A percentile compares a stretch with the other conserved stretches of the same genome.
phyloP scores from a whole-genome alignment of 208 protist genomes.

The Trypanosoma theileri region DNA sequence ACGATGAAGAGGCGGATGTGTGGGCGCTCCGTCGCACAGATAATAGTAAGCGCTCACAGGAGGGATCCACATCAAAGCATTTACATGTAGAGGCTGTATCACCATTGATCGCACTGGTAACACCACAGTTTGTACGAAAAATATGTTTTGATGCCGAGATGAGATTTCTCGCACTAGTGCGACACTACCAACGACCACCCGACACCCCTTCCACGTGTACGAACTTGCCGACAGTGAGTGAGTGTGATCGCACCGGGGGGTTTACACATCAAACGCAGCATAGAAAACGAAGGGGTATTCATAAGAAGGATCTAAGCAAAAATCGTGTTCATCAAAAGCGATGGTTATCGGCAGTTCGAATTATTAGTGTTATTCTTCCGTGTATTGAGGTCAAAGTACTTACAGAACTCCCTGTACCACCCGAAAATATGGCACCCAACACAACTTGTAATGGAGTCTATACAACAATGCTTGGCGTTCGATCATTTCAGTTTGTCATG shows the following conservation, averaged over 20 bases:
- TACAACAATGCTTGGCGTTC: slow-evolving; percentile 48
- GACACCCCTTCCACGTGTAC: too few relatives aligned
- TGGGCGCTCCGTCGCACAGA: slow-evolving; percentile 64
- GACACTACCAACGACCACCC: slow-evolving; percentile 12
- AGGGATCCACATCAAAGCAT: slow-evolving; percentile 74
- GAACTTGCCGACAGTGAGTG: too few relatives aligned
- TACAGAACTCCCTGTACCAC: slow-evolving; percentile 48
- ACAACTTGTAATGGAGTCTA: slow-evolving; percentile 52
- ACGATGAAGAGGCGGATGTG: slow-evolving; percentile 25
- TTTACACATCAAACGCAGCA: not conserved
- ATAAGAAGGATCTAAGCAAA: slow-evolving; percentile 49
- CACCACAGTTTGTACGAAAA: slow-evolving; percentile 34
- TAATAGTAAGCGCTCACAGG: slow-evolving; percentile 65
- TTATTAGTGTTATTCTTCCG: slow-evolving; percentile 62
- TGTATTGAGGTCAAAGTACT: slow-evolving; percentile 73
- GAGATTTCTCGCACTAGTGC: slow-evolving; percentile 9
- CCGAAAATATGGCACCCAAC: slow-evolving; percentile 35
- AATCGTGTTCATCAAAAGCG: slow-evolving; percentile 73
- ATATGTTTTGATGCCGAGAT: slow-evolving; percentile 17
- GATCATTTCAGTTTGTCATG: slow-evolving; percentile 53
- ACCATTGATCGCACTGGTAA: slow-evolving; percentile 65
- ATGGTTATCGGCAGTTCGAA: slow-evolving; percentile 72
- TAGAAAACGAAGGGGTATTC: not conserved
- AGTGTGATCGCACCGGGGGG: too few relatives aligned
- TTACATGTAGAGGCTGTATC: slow-evolving; percentile 61